A percentile compares a stretch with the other conserved stretches of the same genome.
phyloP scores from a whole-genome alignment of 352 stramenopile species.

The Globisporangium polare region DNA sequence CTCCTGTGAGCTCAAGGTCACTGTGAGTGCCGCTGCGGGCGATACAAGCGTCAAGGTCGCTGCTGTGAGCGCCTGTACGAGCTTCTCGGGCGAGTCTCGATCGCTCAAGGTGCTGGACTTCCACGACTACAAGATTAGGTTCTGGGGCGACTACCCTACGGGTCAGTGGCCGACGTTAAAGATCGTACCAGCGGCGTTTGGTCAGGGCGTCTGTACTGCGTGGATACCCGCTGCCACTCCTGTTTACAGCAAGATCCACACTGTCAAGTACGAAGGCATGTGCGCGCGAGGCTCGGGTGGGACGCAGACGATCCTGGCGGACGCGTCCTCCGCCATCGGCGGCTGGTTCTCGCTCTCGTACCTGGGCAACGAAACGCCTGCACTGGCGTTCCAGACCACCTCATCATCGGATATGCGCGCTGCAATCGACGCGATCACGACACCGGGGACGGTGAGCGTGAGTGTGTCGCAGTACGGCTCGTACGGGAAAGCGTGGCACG shows the following conservation, averaged over 20 bases:
- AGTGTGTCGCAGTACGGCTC: slow-evolving; percentile 53
- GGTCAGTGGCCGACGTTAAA: slow-evolving; percentile 69
- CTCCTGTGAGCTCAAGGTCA: slow-evolving; percentile 53
- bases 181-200: slow-evolving; percentile 40
- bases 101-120: slow-evolving; percentile 62
- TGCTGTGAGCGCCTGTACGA: slow-evolving; percentile 22
- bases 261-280: slow-evolving; percentile 61
- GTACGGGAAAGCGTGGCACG: slow-evolving; percentile 83
- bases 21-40: slow-evolving; percentile 8
- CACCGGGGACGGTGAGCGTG: slow-evolving; percentile 79
- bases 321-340: slow-evolving; percentile 74
- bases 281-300: slow-evolving; percentile 44
- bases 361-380: slow-evolving; percentile 62
- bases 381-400: slow-evolving; percentile 70
- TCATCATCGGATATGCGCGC: slow-evolving; percentile 77
- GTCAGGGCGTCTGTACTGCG: slow-evolving; percentile 10
- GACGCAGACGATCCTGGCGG: slow-evolving; percentile 69
- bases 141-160: slow-evolving; percentile 65
- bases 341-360: slow-evolving; percentile 92
- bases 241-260: slow-evolving; percentile 57
- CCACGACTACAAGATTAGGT: slow-evolving; percentile 66
- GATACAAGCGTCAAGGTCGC: slow-evolving; percentile 32
- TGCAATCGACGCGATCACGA: slow-evolving; percentile 87
- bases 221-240: slow-evolving; percentile 32
- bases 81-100: slow-evolving; percentile 42